A percentile compares a stretch with the other conserved stretches of the same genome.
phyloP scores from a whole-genome alignment of 2,329 filamentous ascomycete genomes.

The Daldinia eschscholtzii region DNA sequence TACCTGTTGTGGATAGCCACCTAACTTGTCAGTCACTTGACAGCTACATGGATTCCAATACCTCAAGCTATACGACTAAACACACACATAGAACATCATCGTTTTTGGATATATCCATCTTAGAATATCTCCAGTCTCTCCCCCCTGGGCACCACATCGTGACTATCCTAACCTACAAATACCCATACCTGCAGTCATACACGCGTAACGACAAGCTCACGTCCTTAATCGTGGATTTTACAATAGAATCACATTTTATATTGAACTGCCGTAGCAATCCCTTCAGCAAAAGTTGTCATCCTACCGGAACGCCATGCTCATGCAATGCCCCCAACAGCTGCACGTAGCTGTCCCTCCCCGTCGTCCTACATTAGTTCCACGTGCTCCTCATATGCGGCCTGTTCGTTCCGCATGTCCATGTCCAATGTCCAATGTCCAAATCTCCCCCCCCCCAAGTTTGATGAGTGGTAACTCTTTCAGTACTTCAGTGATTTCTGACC shows the following conservation, averaged over 20 bases:
- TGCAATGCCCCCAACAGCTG: slow-evolving; percentile 43
- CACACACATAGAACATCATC: neutral
- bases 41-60: neutral
- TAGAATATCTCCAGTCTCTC: neutral
- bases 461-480: slow-evolving; percentile 32
- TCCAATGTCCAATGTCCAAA: slow-evolving; percentile 26
- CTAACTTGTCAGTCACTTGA: neutral
- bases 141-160: neutral
- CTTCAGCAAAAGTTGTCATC: slow-evolving; percentile 5
- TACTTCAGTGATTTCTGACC: slow-evolving; percentile 57
- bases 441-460: slow-evolving; percentile 4
- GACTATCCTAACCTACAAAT: slow-evolving; percentile 3
- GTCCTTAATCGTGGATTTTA: slow-evolving; percentile 7
- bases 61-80: neutral
- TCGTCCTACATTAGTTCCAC: slow-evolving; percentile 30
- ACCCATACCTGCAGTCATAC: neutral
- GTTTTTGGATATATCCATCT: slow-evolving; percentile 5
- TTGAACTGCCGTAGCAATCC: slow-evolving; percentile 19
- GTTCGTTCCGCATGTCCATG: slow-evolving; percentile 22
- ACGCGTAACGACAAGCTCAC: neutral
- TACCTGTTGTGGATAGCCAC: neutral
- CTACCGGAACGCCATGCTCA: slow-evolving; percentile 50
- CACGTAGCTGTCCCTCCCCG: slow-evolving; percentile 8
- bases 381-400: slow-evolving; percentile 12
- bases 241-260: slow-evolving; percentile 26